Percentiles rank a stretch among this genome's conserved stretches.
These are phyloP conservation scores for Tolypocladium ovalisporum DNA, from an alignment of 2,329 filamentous ascomycete genomes.

Conservation along the genomic window DNA sequence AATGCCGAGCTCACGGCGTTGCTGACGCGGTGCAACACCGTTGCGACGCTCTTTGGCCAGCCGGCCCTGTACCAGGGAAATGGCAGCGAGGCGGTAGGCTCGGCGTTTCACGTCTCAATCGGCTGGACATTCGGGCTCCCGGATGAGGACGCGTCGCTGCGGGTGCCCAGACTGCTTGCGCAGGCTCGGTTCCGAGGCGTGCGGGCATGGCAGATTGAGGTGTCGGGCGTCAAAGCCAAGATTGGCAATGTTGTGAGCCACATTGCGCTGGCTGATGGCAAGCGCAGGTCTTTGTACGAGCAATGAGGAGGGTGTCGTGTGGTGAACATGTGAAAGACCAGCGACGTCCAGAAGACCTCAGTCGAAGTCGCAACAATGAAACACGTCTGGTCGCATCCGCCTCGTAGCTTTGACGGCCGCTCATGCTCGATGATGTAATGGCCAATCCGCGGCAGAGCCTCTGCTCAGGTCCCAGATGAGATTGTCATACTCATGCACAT, in stretches of 20 bases:
- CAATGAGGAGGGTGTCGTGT: not conserved
- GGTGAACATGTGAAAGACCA: not conserved
- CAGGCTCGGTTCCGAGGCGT: constrained; percentile 17
- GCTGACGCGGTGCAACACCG: constrained; percentile 54
- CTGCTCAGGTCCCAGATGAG: not conserved
- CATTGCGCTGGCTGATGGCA: constrained; percentile 23
- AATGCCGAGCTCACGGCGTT: constrained; percentile 50
- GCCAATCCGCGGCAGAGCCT: not conserved
- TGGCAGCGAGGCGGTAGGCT: constrained; percentile 11
- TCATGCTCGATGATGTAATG: not conserved
- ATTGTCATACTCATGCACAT: not conserved
- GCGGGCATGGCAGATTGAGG: constrained; percentile 34
- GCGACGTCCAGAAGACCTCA: not conserved
- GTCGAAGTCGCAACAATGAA: not conserved
- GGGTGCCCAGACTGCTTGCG: constrained; percentile 13
- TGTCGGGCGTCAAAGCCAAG: constrained; percentile 59
- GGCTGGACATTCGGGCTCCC: constrained; percentile 65
- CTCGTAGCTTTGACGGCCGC: not conserved
- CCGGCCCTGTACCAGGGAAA: constrained; percentile 54
- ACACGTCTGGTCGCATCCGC: not conserved
- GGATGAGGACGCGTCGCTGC: constrained; percentile 22
- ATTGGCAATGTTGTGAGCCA: constrained; percentile 59
- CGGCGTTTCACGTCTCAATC: constrained; percentile 76
- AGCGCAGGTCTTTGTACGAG: not conserved
- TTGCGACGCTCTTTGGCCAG: constrained; percentile 50